Percentiles rank a stretch among this genome's conserved stretches.
Evolutionary conservation across 1,284 basidiomycete genomes (phyloP).

Genomic region (Coniophora puteana): DNA sequence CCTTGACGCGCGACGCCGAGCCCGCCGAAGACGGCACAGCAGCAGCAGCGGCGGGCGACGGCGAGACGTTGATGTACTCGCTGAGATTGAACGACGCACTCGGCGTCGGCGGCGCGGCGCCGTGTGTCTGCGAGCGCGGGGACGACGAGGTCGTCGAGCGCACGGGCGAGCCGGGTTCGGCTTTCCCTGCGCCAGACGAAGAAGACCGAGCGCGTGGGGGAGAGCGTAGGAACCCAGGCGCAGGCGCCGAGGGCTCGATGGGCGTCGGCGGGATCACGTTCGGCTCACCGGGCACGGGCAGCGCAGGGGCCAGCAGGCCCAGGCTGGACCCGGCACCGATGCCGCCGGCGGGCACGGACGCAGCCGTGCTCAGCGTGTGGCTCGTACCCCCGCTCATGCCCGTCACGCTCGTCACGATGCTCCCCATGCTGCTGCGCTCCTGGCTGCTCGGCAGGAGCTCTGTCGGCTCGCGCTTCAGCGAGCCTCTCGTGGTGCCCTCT

Average conservation of each 20-base stretch:
- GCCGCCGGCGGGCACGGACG: too few relatives aligned
- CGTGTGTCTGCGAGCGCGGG: too few relatives aligned
- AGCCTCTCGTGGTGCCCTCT: conserved; percentile 7
- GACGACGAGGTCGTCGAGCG: conserved; percentile 10
- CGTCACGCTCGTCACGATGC: too few relatives aligned
- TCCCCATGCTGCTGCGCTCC: too few relatives aligned
- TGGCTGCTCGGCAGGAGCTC: too few relatives aligned
- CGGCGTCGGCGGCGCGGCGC: conserved; percentile 36
- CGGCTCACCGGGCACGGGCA: conserved; percentile 21
- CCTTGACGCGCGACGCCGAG: conserved; percentile 34
- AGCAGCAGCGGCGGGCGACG: conserved; percentile 45
- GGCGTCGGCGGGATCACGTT: conserved; percentile 37
- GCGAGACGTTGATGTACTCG: conserved; percentile 72
- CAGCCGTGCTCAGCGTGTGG: conserved; percentile 9
- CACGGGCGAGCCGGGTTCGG: conserved; percentile 7
- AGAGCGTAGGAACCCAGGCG: conserved; percentile 25
- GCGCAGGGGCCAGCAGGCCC: conserved; percentile 22
- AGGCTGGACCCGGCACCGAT: too few relatives aligned
- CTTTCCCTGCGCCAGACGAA: conserved; percentile 15
- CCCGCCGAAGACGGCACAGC: conserved; percentile 27
- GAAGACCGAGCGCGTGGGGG: conserved; percentile 32
- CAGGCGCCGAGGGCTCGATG: conserved; percentile 22
- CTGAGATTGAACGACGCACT: conserved; percentile 54
- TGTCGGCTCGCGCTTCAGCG: conserved; percentile 25
- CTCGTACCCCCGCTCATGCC: too few relatives aligned